phyloP scores from a whole-genome alignment of 345 rosid genomes.

The Durio zibethinus region DNA sequence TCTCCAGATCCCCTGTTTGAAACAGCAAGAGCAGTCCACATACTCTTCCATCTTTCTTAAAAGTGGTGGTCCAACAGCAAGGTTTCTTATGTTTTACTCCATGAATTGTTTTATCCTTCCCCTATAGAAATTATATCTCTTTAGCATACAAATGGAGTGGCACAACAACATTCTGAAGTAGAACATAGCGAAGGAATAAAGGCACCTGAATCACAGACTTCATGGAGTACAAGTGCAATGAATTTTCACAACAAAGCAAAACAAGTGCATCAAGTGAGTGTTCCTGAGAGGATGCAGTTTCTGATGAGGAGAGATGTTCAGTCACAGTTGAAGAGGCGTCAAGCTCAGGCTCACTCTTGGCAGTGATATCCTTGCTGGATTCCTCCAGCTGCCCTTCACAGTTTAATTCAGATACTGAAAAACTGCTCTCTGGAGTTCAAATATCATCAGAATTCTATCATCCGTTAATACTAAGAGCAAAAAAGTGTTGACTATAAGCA shows the following conservation, averaged over 20 bases:
- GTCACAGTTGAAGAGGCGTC: slow-evolving; percentile 17
- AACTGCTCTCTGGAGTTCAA: slow-evolving; percentile 24
- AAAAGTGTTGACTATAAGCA: not conserved
- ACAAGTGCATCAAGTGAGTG: slow-evolving; percentile 23
- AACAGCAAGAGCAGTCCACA: slow-evolving; percentile 42
- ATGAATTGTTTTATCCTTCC: slow-evolving; percentile 31
- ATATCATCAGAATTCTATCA: slow-evolving; percentile 1
- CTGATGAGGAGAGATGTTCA: slow-evolving; percentile 16
- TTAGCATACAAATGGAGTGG: slow-evolving; percentile 13
- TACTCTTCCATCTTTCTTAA: slow-evolving; percentile 38
- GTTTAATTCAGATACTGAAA: slow-evolving; percentile 13
- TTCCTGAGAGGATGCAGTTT: slow-evolving; percentile 15
- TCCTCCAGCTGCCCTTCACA: slow-evolving; percentile 20
- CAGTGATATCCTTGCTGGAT: slow-evolving; percentile 13
- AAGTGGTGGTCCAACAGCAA: slow-evolving; percentile 49
- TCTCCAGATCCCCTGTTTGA: slow-evolving; percentile 48
- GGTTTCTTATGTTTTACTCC: slow-evolving; percentile 39
- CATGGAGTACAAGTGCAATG: slow-evolving; percentile 31
- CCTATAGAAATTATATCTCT: slow-evolving; percentile 29
- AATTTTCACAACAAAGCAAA: slow-evolving; percentile 43
- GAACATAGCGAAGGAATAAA: slow-evolving; percentile 7
- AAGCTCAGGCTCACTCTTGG: slow-evolving; percentile 11
- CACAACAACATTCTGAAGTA: not conserved
- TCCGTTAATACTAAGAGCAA: not conserved
- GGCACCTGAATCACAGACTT: slow-evolving; percentile 46